Base-by-base conservation (phyloP, 2,329 filamentous ascomycete species). In the Thermoascus crustaceus region DNA sequence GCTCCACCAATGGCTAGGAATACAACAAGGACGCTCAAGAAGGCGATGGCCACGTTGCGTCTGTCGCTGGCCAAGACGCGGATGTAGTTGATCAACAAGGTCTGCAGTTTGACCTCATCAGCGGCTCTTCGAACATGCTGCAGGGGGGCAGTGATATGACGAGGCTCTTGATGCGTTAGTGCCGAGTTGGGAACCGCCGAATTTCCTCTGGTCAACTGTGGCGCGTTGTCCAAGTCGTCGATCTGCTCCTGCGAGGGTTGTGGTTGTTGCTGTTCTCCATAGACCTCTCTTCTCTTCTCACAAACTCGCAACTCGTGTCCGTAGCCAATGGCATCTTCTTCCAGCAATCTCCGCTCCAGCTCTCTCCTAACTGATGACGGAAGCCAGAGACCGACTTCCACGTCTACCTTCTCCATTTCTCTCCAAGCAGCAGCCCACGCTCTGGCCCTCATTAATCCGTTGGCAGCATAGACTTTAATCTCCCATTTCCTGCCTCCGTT, bases 321-420 rank as follows among this genome's bases (percentile, higher is more conserved):
- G 9, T 43, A 38, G 42, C 32, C 37, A 18, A 45, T 40, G 11
- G 45, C 41, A 37, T 67, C 61, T 32, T 71, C 66, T 21, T 69
- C 59, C 7, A 58, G 41, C 19, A 63, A 51, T 39, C 54, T 50
- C 24, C 52, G 52, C 39, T 77, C 72, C 16, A 80, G 44, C 13
- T 64, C 63, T 30, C 66, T 64, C 24, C 69, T 63, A 7, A 75
- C 46, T 7, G 71, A 67, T 3, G 73, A 67, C 2, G 69, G 68
- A 17, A 80, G 63, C 68, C 71, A 76, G 3, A 91, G 83, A 49
- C 84, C 77, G 34, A 98, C 76, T 60, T 96, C 89, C 1, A 94
- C 85, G 53, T 98, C 91, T 0, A 96, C 85, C n/a, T 89, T 76
- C 63, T 98, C 91, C 91, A 98, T 98, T 61, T 96, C 89, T 48